Percentiles rank a stretch among this genome's conserved stretches.
phyloP scores from a whole-genome alignment of 1,139 yeast species.

The Blastobotrys indianensis region DNA sequence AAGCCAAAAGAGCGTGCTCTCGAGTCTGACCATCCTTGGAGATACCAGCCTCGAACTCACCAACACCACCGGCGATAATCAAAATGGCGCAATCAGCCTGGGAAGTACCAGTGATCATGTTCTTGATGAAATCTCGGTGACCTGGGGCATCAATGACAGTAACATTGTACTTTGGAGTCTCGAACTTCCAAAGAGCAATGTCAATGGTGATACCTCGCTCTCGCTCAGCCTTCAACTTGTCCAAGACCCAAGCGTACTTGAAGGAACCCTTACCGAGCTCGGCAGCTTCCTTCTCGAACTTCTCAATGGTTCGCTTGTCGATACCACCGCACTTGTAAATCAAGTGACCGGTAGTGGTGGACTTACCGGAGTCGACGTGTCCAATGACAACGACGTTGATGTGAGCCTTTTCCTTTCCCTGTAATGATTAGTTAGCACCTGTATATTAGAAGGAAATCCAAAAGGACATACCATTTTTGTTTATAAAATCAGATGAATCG shows the following conservation, averaged over 20 bases:
- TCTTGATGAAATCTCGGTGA: constrained; percentile 96
- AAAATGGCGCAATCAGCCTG: constrained; percentile 92
- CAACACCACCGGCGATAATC: constrained; percentile 86
- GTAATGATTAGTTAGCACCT: constrained; percentile 1
- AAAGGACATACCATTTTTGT: constrained; percentile 33
- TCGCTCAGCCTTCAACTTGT: constrained; percentile 93
- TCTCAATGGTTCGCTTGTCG: constrained; percentile 97
- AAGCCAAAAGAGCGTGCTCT: constrained; percentile 87
- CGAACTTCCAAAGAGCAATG: constrained; percentile 93
- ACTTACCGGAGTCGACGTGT: constrained; percentile 99
- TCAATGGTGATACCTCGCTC: constrained; percentile 97
- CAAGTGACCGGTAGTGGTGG: constrained; percentile 98
- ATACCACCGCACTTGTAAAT: constrained; percentile 92
- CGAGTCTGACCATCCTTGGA: constrained; percentile 92
- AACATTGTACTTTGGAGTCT: constrained; percentile 89
- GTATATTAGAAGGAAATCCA: background rate
- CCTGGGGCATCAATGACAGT: constrained; percentile 95
- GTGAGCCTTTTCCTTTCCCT: constrained; percentile 95
- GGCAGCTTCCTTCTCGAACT: constrained; percentile 98
- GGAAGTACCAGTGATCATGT: constrained; percentile 91
- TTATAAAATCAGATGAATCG: constrained; percentile 38
- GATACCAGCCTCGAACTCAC: constrained; percentile 95
- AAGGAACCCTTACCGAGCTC: constrained; percentile 97
- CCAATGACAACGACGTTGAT: constrained; percentile 99
- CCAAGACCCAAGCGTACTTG: constrained; percentile 98